Evolutionary conservation across 768 basidiomycete genomes (phyloP).

Genomic region (Tylopilus subfusipes): DNA sequence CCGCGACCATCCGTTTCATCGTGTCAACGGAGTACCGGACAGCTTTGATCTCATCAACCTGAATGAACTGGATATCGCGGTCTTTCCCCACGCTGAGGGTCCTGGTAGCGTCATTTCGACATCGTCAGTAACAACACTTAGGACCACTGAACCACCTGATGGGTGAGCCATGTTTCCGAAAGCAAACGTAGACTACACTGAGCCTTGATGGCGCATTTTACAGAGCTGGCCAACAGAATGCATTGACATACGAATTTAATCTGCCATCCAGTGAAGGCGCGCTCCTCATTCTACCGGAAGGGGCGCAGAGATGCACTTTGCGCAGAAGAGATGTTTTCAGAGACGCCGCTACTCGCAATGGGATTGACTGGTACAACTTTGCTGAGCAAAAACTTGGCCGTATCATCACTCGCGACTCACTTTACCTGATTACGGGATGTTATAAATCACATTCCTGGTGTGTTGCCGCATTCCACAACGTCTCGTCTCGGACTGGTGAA

Average conservation of each 20-base stretch:
- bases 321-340: constrained; percentile 17
- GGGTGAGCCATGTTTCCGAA: not conserved
- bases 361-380: constrained; percentile 27
- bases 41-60: constrained; percentile 22
- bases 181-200: not conserved
- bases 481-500: not conserved
- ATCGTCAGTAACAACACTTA: constrained; percentile 5
- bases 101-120: constrained; percentile 11
- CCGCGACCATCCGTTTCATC: constrained; percentile 25
- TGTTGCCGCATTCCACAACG: constrained; percentile 16
- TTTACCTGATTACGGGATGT: constrained; percentile 27
- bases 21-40: constrained; percentile 21
- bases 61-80: constrained; percentile 1
- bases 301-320: constrained; percentile 21
- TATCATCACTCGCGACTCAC: constrained; percentile 18
- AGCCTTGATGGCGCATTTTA: not conserved
- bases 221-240: not conserved
- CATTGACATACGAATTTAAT: constrained; percentile 6
- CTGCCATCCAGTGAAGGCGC: constrained; percentile 26
- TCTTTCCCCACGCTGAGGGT: constrained; percentile 7
- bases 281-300: constrained; percentile 7
- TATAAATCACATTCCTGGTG: constrained; percentile 25
- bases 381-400: constrained; percentile 15
- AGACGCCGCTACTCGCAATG: constrained; percentile 21
- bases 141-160: not conserved